A percentile compares a stretch with the other conserved stretches of the same genome.
Evolutionary conservation across 805 yeast genomes (phyloP).

Genomic region (Candida montana): DNA sequence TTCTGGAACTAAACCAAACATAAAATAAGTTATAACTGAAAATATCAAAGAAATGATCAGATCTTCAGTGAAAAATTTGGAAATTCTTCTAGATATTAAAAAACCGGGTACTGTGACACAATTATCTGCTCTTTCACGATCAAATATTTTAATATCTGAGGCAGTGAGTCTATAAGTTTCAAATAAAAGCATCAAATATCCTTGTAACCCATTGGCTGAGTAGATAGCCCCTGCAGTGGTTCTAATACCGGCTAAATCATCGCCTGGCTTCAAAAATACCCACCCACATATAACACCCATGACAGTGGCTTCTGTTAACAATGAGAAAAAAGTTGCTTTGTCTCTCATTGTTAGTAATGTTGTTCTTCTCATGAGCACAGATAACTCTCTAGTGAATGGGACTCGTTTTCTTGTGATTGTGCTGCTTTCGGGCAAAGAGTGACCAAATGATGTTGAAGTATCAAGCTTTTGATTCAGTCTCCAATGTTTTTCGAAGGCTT

Average conservation of each 20-base stretch:
- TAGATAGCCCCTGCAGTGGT: slow-evolving; percentile 50
- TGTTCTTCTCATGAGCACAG: slow-evolving; percentile 36
- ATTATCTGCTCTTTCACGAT: slow-evolving; percentile 67
- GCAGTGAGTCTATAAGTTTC: slow-evolving; percentile 55
- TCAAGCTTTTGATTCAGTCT: slow-evolving; percentile 8
- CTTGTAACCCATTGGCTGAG: slow-evolving; percentile 47
- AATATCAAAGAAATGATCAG: slow-evolving; percentile 54
- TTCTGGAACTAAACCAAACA: slow-evolving; percentile 62
- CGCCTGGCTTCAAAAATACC: slow-evolving; percentile 65
- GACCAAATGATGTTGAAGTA: background rate
- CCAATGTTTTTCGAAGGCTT: slow-evolving; percentile 32
- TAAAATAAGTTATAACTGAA: slow-evolving; percentile 62
- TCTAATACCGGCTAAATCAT: slow-evolving; percentile 56
- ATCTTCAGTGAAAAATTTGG: slow-evolving; percentile 68
- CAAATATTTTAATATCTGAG: slow-evolving; percentile 52
- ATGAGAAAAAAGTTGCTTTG: slow-evolving; percentile 32
- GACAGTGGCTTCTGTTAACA: slow-evolving; percentile 15
- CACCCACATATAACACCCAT: slow-evolving; percentile 51
- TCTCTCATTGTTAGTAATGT: slow-evolving; percentile 40
- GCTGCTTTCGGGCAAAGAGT: background rate
- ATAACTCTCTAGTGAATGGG: slow-evolving; percentile 39
- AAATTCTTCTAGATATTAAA: slow-evolving; percentile 58
- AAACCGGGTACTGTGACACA: slow-evolving; percentile 65
- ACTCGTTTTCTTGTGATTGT: slow-evolving; percentile 24
- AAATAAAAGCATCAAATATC: slow-evolving; percentile 50